phyloP scores from a whole-genome alignment of 371 early-diverging fungal genomes.

The Mortierella sp. region DNA sequence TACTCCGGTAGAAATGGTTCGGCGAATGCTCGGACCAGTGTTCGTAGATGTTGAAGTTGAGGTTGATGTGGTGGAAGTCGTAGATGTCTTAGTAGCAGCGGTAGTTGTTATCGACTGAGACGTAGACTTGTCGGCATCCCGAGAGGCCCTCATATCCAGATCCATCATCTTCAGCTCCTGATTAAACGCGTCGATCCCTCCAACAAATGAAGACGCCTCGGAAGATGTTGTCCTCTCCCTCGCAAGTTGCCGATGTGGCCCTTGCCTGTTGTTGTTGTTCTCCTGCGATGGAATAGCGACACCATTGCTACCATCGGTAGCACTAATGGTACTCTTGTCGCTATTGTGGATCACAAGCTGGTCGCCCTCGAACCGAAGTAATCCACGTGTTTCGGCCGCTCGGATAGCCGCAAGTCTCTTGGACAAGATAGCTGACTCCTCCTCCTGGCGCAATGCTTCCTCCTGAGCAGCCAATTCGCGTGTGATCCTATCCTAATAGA shows the following conservation, averaged over 20 bases:
- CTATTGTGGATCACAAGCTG: slow-evolving; percentile 18
- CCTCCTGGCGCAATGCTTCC: slow-evolving; percentile 40
- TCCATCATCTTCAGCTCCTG: slow-evolving; percentile 49
- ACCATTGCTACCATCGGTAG: neutral
- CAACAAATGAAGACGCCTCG: slow-evolving; percentile 44
- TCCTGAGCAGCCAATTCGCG: slow-evolving; percentile 46
- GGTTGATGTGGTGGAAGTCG: slow-evolving; percentile 5
- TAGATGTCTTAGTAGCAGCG: neutral
- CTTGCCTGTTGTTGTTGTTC: neutral
- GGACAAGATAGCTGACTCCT: slow-evolving; percentile 31
- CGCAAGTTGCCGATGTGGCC: neutral
- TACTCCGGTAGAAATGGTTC: slow-evolving; percentile 22
- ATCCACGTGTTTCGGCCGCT: slow-evolving; percentile 44
- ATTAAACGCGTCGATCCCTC: slow-evolving; percentile 42
- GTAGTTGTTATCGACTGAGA: neutral
- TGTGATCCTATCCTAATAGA: slow-evolving; percentile 44
- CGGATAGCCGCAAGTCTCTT: slow-evolving; percentile 45
- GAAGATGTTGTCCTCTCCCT: slow-evolving; percentile 19
- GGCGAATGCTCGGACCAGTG: neutral
- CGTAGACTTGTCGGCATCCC: neutral
- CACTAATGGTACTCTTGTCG: neutral
- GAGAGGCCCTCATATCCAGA: slow-evolving; percentile 15
- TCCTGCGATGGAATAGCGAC: neutral
- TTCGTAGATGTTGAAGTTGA: slow-evolving; percentile 7
- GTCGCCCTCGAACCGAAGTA: slow-evolving; percentile 42